Conservation (phyloP, 1,284 basidiomycete genomes). For the Porodaedalea pini region DNA sequence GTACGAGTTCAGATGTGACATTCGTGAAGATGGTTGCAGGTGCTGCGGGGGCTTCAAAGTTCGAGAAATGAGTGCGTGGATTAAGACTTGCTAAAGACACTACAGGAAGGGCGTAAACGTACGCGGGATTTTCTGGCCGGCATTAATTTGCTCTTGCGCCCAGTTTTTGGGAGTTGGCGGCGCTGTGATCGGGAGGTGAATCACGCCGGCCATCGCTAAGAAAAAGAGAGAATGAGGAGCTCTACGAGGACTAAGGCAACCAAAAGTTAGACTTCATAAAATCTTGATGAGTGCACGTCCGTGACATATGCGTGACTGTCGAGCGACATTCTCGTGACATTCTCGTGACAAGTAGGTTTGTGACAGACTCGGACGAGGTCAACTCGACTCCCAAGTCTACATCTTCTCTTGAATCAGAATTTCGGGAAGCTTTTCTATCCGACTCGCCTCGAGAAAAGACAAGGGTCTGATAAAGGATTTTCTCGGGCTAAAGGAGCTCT, state of each 20-base stretch:
- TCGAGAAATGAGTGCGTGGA: background rate
- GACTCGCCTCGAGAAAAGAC: background rate
- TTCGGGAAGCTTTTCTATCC: background rate
- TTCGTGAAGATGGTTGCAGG: background rate
- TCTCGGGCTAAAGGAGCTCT: background rate
- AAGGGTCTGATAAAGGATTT: conserved; percentile 1
- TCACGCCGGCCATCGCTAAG: conserved; percentile 19
- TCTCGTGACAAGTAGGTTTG: background rate
- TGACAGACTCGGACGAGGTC: background rate
- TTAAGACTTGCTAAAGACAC: background rate
- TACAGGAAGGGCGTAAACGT: background rate
- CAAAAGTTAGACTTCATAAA: background rate
- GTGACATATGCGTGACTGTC: background rate
- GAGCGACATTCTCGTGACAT: too few relatives aligned
- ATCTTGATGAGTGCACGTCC: background rate
- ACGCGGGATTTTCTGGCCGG: conserved; percentile 16
- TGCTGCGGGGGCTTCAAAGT: background rate
- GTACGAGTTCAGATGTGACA: conserved; percentile 32
- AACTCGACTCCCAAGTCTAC: background rate
- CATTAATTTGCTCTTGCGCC: conserved; percentile 4
- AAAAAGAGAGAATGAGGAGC: too few relatives aligned
- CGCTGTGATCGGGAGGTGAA: conserved; percentile 15
- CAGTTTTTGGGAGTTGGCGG: conserved; percentile 16
- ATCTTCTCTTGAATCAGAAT: background rate
- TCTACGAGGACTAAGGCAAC: too few relatives aligned